These are phyloP conservation scores for Zoysia pacifica DNA, from an alignment of 176 grass and related monocot species.

Conservation along the genomic window DNA sequence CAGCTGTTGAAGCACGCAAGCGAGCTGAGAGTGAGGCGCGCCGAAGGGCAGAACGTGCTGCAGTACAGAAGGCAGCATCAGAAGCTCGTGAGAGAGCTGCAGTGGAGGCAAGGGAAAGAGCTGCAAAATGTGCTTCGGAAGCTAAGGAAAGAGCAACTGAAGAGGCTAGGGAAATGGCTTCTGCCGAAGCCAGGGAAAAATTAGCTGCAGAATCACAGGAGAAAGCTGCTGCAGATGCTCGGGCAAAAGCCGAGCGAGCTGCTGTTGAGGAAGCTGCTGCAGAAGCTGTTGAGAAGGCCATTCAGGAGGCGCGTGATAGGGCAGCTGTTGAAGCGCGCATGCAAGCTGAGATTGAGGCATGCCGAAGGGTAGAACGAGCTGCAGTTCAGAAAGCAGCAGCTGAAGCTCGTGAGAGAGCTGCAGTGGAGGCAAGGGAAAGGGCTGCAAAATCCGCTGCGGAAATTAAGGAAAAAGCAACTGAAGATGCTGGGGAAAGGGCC, in stretches of 20 bases:
- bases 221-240: conserved; percentile 41
- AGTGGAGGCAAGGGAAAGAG: conserved; percentile 38
- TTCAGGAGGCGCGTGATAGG: conserved; percentile 53
- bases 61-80: conserved; percentile 48
- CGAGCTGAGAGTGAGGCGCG: conserved; percentile 53
- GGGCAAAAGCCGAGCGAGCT: conserved; percentile 45
- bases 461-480: conserved; percentile 29
- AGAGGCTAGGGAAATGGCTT: conserved; percentile 39
- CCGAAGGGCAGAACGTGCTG: conserved; percentile 47
- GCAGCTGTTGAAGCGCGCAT: conserved; percentile 44
- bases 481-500: conserved; percentile 40
- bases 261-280: conserved; percentile 54
- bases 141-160: conserved; percentile 28
- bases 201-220: conserved; percentile 40
- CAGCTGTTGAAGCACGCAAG: conserved; percentile 42
- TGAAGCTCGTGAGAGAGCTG: conserved; percentile 61
- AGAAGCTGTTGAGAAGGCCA: conserved; percentile 53
- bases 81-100: conserved; percentile 62
- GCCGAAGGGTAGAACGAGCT: conserved; percentile 44
- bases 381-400: conserved; percentile 50
- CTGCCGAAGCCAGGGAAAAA: conserved; percentile 41
- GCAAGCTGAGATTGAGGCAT: conserved; percentile 52
- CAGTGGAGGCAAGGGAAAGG: conserved; percentile 36
- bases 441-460: conserved; percentile 35
- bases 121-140: conserved; percentile 33